Evolutionary conservation across 306 rosid genomes (phyloP).

Genomic region (Luffa aegyptiaca): DNA sequence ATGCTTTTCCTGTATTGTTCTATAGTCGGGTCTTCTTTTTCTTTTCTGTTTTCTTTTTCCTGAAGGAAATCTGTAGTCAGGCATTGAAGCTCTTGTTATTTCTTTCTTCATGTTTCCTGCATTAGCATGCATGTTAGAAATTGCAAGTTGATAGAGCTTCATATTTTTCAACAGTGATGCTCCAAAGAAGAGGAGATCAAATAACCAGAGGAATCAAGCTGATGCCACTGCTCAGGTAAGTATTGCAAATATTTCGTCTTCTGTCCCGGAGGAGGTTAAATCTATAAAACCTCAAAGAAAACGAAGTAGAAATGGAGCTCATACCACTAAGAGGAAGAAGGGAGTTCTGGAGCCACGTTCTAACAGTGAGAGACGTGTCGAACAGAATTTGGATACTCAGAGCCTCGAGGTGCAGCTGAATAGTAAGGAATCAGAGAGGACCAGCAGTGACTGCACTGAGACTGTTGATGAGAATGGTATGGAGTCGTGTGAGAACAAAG

Average conservation of each 20-base stretch:
- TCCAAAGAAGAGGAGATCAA: constrained; percentile 24
- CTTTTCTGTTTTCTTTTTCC: background rate
- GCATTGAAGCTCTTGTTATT: background rate
- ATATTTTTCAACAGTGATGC: constrained; percentile 24
- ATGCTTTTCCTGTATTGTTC: background rate
- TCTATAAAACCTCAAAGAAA: background rate
- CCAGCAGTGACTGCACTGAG: constrained; percentile 1
- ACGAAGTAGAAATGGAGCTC: background rate
- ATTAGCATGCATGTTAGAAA: background rate
- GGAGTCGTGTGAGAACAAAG: background rate
- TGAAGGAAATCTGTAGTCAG: background rate
- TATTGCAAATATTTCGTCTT: constrained; percentile 16
- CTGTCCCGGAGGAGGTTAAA: constrained; percentile 3
- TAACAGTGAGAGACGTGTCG: background rate
- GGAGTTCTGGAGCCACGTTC: background rate
- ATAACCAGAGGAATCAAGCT: constrained; percentile 20
- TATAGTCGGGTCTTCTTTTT: background rate
- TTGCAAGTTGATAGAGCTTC: background rate
- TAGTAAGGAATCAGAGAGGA: constrained; percentile 1
- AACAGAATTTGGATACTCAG: background rate
- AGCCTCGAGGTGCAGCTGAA: background rate
- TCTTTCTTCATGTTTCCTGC: background rate
- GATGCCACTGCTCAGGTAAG: background rate
- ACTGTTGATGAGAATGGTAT: background rate
- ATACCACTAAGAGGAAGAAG: background rate